Evolutionary conservation across 2,329 filamentous ascomycete species (phyloP), one percentile per base, ranked within the genome.

Genomic region (Penicillium palitans): DNA sequence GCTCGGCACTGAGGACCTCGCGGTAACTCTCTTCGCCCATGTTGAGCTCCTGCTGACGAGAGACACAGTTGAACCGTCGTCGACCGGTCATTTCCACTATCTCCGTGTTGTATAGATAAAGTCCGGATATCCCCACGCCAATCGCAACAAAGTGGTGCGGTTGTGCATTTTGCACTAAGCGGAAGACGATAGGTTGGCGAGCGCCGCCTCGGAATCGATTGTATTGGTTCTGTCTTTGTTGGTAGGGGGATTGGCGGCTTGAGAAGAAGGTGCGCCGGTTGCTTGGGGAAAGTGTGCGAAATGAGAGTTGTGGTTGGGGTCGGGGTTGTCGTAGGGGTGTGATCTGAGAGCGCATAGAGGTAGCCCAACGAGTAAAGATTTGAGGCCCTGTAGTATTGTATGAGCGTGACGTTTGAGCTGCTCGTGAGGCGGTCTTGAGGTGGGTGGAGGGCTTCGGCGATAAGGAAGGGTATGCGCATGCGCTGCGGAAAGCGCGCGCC

Each of bases 51-150:
- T 70, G 66, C 0, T 72, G 63, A 1, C 77, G 68, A 1, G 77
- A 76, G 15, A 87, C 70, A 56, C 83, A 78, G 64, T 87, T 87
- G 76, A 87, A 87, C 21, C 85, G 80, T 40, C 80, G 75, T 2
- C 85, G 80, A 6, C 81, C 81, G 2, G 83, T 84, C 52, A 84
- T 72, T 71, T 83, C 81, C 12, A 85, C 84, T 35, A 77, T 74
- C 59, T 87, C 84, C 4, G 83, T 74, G 60, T 86, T 86, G 66
- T 77, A 81, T 19, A 83, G 65, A 66, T 86, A 86, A 57, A 85
- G 71, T 0, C 74, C 78, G 7, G 76, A 79, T 2, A 74, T 69
- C 0, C 74, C 73, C 1, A 75, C 71, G 3, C 76, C 80, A 7
- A 83, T 63, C 3, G 72, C 57, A 4, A 74, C 65, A 12, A 70